phyloP scores from a whole-genome alignment of 768 basidiomycete species.

The Russula earlei region DNA sequence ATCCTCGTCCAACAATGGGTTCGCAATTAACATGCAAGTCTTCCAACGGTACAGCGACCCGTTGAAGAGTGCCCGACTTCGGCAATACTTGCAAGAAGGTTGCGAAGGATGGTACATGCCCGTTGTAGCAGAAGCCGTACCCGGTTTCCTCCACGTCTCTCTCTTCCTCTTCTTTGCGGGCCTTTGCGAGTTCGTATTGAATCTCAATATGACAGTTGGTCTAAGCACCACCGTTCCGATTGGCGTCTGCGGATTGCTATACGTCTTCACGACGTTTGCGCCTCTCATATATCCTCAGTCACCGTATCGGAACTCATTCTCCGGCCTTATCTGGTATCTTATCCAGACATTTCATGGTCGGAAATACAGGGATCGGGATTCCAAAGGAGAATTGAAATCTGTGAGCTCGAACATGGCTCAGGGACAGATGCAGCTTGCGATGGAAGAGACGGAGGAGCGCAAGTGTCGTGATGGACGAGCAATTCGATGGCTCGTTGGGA shows the following conservation, averaged over 20 bases:
- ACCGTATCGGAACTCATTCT: slow-evolving; percentile 8
- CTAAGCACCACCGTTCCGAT: neutral
- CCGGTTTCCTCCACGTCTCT: too few relatives aligned
- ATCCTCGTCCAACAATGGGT: slow-evolving; percentile 44
- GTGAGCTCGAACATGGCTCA: slow-evolving; percentile 1
- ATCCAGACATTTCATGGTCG: neutral
- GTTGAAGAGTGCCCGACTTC: too few relatives aligned
- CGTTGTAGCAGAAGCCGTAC: slow-evolving; percentile 36
- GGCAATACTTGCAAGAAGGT: slow-evolving; percentile 30
- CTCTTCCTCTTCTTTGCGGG: slow-evolving; percentile 44
- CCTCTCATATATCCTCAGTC: slow-evolving; percentile 5
- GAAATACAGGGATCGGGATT: neutral
- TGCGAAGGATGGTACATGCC: slow-evolving; percentile 34
- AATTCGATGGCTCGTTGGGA: neutral
- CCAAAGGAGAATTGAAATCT: neutral
- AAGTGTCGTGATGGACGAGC: neutral
- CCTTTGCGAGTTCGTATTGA: slow-evolving; percentile 35
- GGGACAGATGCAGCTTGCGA: slow-evolving; percentile 1
- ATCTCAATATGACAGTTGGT: slow-evolving; percentile 19
- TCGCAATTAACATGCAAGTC: slow-evolving; percentile 27
- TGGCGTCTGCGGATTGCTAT: neutral
- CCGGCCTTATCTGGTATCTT: slow-evolving; percentile 7
- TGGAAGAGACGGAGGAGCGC: slow-evolving; percentile 1
- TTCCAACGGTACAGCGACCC: slow-evolving; percentile 26
- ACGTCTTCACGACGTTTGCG: slow-evolving; percentile 10